phyloP scores from a whole-genome alignment of 768 basidiomycete species.

The Rhodotorula kratochvilovae region DNA sequence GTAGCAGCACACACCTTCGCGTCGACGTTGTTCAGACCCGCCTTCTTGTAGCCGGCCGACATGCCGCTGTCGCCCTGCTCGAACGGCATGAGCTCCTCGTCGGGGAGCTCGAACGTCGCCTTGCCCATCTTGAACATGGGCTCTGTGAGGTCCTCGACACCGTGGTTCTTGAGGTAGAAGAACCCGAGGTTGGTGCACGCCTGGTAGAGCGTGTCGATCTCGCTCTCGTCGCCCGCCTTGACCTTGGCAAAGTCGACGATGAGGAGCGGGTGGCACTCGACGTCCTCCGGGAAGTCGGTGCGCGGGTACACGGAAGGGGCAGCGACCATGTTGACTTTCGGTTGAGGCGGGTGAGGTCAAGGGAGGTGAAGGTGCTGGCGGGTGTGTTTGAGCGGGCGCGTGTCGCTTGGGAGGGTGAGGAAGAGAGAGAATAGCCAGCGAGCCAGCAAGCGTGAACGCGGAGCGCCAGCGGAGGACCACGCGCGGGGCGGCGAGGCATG shows the following conservation, averaged over 20 bases:
- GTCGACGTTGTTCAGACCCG: slow-evolving; percentile 14
- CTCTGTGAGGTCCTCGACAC: slow-evolving; percentile 48
- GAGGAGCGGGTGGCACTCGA: slow-evolving; percentile 57
- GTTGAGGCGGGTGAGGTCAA: neutral
- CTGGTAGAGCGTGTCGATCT: slow-evolving; percentile 57
- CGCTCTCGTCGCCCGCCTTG: slow-evolving; percentile 49
- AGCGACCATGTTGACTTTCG: neutral
- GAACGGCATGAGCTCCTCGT: slow-evolving; percentile 59
- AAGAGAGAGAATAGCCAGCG: too few relatives aligned
- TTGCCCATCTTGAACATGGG: slow-evolving; percentile 59
- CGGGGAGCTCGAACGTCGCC: slow-evolving; percentile 56
- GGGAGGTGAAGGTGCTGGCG: neutral
- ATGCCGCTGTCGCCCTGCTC: slow-evolving; percentile 51
- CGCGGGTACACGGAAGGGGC: slow-evolving; percentile 1
- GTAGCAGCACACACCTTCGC: neutral
- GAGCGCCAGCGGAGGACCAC: too few relatives aligned
- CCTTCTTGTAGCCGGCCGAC: slow-evolving; percentile 54
- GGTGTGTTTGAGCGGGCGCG: neutral
- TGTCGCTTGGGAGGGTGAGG: too few relatives aligned
- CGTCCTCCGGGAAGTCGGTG: slow-evolving; percentile 53
- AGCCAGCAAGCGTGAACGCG: too few relatives aligned
- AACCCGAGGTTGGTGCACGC: slow-evolving; percentile 62
- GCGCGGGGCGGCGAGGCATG: too few relatives aligned
- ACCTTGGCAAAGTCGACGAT: slow-evolving; percentile 58
- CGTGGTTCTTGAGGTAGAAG: slow-evolving; percentile 54